phyloP scores from a whole-genome alignment of 164 flowering plant species.

The Santalum album region DNA sequence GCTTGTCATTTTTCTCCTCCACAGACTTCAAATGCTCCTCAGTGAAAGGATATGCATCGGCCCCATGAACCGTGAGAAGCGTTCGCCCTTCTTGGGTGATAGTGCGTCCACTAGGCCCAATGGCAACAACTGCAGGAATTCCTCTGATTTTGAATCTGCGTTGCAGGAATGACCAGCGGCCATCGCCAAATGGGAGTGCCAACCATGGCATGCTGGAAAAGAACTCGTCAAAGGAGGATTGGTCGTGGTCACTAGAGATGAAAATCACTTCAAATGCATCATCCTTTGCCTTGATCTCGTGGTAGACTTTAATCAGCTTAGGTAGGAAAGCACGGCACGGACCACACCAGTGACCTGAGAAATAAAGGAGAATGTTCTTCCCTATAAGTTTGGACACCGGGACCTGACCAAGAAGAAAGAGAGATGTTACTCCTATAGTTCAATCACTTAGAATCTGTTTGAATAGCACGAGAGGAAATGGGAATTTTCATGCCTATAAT shows the following conservation, averaged over 20 bases:
- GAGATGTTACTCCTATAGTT: too few species aligned
- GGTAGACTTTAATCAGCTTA: slow-evolving; percentile 44
- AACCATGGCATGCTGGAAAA: slow-evolving; percentile 69
- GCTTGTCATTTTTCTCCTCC: slow-evolving; percentile 30
- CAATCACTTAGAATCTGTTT: too few species aligned
- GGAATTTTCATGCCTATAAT: too few species aligned
- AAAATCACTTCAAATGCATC: slow-evolving; percentile 54
- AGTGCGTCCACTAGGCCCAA: slow-evolving; percentile 59
- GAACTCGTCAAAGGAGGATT: slow-evolving; percentile 46
- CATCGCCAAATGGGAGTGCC: slow-evolving; percentile 63
- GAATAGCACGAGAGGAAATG: too few species aligned
- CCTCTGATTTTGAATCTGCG: slow-evolving; percentile 42
- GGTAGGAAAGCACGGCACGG: slow-evolving; percentile 65
- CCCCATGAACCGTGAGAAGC: slow-evolving; percentile 36
- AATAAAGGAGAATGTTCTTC: slow-evolving; percentile 52
- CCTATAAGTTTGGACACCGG: slow-evolving; percentile 59
- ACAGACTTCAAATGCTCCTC: slow-evolving; percentile 41
- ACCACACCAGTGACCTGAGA: slow-evolving; percentile 72
- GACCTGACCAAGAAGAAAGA: slow-evolving; percentile 8
- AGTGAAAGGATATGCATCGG: slow-evolving; percentile 70
- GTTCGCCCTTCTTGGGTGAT: slow-evolving; percentile 39
- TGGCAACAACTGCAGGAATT: slow-evolving; percentile 48
- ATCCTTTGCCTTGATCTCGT: slow-evolving; percentile 47
- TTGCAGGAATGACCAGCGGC: slow-evolving; percentile 26
- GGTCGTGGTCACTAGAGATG: slow-evolving; percentile 50